Evolutionary conservation across 306 rosid species (phyloP), one percentile per base, ranked within the genome.

Genomic region (Benincasa hispida): DNA sequence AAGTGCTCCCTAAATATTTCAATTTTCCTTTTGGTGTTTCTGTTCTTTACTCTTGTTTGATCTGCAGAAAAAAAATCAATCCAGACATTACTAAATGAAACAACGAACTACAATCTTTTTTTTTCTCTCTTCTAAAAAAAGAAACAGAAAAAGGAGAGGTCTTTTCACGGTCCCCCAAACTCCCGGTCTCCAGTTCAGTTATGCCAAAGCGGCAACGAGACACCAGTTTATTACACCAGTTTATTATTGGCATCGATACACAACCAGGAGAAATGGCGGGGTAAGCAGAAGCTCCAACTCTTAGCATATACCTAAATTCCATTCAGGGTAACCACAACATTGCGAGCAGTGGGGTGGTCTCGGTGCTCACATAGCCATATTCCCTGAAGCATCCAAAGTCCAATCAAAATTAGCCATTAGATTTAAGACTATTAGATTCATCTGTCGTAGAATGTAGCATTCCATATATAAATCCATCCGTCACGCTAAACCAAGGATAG

Each of bases 341-440:
- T 86, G 79, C 92, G 81, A 0, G 92, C 81, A 67, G 89, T 84
- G 47, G 97, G 89, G 70, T 69, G 51, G 83, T 91, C 92, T 66
- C 92, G 87, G 79, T 91, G 95, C 89, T 91, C 97, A 72, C 97
- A 91, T 15, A 89, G 87, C 98, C 97, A 91, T 86, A 93, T 93
- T 56, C 98, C 97, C 93, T 93, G 84, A 56, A 82, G 76, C 67
- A 87, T 27, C 63, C 59, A 47, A 14, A 14, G 9, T 17, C 42
- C 68, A n/a, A 54, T 45, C 19, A 67, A 21, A 42, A 45, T 45
- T 45, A 68, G 11, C 30, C 22, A 45, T 73, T 42, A 22, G 28
- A 45, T 24, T 5, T 54, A 11, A 34, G 30, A 42, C 21, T 50
- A 27, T 8, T 18, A 69, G 30, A 22, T 68, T 47, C 60, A 72